Evolutionary conservation across 345 rosid species (phyloP).

Genomic region (Rhodomyrtus tomentosa): DNA sequence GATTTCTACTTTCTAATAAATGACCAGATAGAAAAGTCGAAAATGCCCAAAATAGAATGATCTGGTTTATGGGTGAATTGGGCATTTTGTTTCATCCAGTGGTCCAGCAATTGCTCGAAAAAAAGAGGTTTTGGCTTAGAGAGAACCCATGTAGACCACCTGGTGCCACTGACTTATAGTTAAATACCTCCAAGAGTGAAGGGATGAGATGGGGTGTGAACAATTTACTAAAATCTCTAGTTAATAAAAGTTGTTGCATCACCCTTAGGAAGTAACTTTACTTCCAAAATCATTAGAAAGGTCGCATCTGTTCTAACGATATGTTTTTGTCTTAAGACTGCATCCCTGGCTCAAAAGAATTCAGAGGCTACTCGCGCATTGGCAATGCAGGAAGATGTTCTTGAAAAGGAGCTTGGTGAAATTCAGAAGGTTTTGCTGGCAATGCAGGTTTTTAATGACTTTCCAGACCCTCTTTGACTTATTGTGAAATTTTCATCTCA

Average conservation of each 20-base stretch:
- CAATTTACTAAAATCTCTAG: background rate
- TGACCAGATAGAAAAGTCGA: background rate
- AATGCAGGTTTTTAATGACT: slow-evolving; percentile 56
- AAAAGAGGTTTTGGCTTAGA: background rate
- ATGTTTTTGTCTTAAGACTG: slow-evolving; percentile 40
- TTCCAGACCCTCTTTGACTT: background rate
- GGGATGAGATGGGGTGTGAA: background rate
- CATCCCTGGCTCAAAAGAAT: slow-evolving; percentile 91
- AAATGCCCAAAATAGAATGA: background rate
- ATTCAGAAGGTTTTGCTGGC: slow-evolving; percentile 86
- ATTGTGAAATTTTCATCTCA: background rate
- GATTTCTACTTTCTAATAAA: background rate
- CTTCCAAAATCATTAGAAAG: background rate
- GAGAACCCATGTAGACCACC: background rate
- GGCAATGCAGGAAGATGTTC: slow-evolving; percentile 67
- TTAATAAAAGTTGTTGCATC: background rate
- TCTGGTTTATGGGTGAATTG: background rate
- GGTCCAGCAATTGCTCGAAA: background rate
- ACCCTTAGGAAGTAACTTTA: background rate
- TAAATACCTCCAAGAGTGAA: background rate
- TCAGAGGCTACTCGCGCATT: slow-evolving; percentile 84
- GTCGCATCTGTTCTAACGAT: background rate
- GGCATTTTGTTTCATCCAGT: background rate
- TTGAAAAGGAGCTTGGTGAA: slow-evolving; percentile 90
- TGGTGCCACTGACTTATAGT: background rate